phyloP scores from a whole-genome alignment of 805 yeast genomes.

The Schwanniomyces yamadae region DNA sequence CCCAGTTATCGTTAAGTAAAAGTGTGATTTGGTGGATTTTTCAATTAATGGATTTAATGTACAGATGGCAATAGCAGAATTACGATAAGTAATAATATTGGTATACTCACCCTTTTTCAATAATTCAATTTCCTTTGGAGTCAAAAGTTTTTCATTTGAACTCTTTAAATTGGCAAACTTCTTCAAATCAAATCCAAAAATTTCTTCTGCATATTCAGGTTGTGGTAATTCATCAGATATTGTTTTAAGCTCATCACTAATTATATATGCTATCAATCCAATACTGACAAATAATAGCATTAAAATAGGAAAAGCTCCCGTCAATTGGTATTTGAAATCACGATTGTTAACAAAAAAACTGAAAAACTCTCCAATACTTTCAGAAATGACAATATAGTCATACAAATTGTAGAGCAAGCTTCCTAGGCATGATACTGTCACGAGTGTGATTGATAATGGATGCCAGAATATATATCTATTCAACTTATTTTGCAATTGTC shows the following conservation, averaged over 20 bases:
- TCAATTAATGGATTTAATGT: constrained; percentile 44
- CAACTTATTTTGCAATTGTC: constrained; percentile 46
- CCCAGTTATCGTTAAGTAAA: constrained; percentile 54
- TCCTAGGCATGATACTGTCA: neutral
- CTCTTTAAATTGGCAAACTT: constrained; percentile 40
- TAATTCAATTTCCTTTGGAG: constrained; percentile 21
- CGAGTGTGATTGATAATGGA: constrained; percentile 20
- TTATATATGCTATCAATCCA: constrained; percentile 37
- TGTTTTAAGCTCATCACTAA: constrained; percentile 48
- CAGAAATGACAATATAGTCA: constrained; percentile 33
- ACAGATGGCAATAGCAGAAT: constrained; percentile 67
- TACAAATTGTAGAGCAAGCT: constrained; percentile 20
- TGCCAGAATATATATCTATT: constrained; percentile 48
- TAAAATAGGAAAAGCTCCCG: constrained; percentile 36
- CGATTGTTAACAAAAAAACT: constrained; percentile 18
- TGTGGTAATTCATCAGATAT: constrained; percentile 30
- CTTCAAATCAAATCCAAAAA: constrained; percentile 54
- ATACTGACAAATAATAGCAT: constrained; percentile 36
- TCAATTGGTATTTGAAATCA: constrained; percentile 24
- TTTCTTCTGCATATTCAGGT: constrained; percentile 21
- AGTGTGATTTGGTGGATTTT: constrained; percentile 38
- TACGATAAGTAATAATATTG: constrained; percentile 59
- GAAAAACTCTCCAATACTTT: constrained; percentile 28
- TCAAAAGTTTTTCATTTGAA: constrained; percentile 15
- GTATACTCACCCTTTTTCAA: constrained; percentile 46